These are phyloP conservation scores for Boletus eberwhitei DNA, from an alignment of 768 basidiomycete species.

Conservation along the genomic window DNA sequence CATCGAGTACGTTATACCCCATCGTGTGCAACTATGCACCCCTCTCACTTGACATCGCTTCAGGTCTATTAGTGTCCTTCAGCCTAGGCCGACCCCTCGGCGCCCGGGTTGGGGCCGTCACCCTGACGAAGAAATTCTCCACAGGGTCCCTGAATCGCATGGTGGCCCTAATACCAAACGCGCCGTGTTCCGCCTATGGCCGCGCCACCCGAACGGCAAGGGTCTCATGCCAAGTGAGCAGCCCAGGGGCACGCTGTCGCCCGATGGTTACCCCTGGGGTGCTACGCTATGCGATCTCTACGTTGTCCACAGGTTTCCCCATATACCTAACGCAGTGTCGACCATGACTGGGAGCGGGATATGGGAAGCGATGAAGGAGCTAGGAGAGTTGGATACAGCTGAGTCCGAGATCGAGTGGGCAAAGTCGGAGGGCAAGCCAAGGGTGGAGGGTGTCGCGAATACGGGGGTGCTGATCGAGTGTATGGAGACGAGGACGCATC, in stretches of 20 bases:
- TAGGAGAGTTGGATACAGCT: slow-evolving; percentile 17
- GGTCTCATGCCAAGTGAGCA: not conserved
- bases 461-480: slow-evolving; percentile 15
- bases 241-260: slow-evolving; percentile 15
- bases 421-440: slow-evolving; percentile 22
- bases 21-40: too few species aligned
- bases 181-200: slow-evolving; percentile 23
- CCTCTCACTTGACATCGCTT: not conserved
- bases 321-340: not conserved
- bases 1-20: not conserved
- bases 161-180: slow-evolving; percentile 7
- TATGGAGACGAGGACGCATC: not conserved
- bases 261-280: slow-evolving; percentile 25
- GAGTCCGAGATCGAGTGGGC: slow-evolving; percentile 22
- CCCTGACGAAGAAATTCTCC: not conserved
- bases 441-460: slow-evolving; percentile 10
- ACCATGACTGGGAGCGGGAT: slow-evolving; percentile 22
- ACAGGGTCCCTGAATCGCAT: not conserved
- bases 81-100: not conserved
- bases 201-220: slow-evolving; percentile 21
- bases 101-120: slow-evolving; percentile 8
- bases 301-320: slow-evolving; percentile 6
- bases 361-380: slow-evolving; percentile 1
- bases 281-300: slow-evolving; percentile 29
- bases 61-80: not conserved